A percentile compares a stretch with the other conserved stretches of the same genome.
These are phyloP conservation scores for Cytospora leucostoma DNA, from an alignment of 2,329 filamentous ascomycete species.

Conservation along the genomic window DNA sequence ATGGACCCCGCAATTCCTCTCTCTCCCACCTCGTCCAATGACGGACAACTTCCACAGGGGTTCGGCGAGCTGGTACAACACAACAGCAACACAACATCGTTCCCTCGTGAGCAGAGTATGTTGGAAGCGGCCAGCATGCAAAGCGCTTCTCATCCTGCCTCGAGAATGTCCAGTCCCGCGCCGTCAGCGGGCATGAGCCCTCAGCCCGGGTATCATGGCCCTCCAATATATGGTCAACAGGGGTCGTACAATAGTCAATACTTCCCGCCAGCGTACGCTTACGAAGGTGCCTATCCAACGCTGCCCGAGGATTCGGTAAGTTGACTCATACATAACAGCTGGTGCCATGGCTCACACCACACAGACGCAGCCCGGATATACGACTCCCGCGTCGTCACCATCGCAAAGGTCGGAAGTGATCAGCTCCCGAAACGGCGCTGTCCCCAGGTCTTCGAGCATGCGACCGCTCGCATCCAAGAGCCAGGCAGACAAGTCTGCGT, in stretches of 20 bases:
- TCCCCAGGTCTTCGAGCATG: slow-evolving; percentile 25
- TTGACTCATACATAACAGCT: background rate
- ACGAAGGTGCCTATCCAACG: slow-evolving; percentile 30
- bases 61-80: slow-evolving; percentile 48
- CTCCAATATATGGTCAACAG: slow-evolving; percentile 33
- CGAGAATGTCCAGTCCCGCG: slow-evolving; percentile 43
- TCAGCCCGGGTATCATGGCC: slow-evolving; percentile 33
- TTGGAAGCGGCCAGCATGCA: slow-evolving; percentile 33
- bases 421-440: slow-evolving; percentile 41
- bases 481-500: slow-evolving; percentile 34
- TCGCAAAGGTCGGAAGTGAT: slow-evolving; percentile 40
- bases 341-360: slow-evolving; percentile 13
- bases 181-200: slow-evolving; percentile 34
- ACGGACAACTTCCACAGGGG: slow-evolving; percentile 42
- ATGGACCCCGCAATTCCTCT: slow-evolving; percentile 46
- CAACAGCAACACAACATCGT: slow-evolving; percentile 39
- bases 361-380: slow-evolving; percentile 42
- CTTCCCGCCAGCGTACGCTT: slow-evolving; percentile 28
- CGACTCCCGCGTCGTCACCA: slow-evolving; percentile 55
- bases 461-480: slow-evolving; percentile 35
- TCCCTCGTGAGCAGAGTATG: slow-evolving; percentile 33
- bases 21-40: slow-evolving; percentile 48
- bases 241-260: slow-evolving; percentile 13
- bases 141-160: slow-evolving; percentile 40
- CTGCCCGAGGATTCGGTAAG: slow-evolving; percentile 14